Percentiles rank a stretch among this genome's conserved stretches.
These are phyloP conservation scores for Geotrichum europaeum DNA, from an alignment of 1,139 yeast genomes.

Conservation along the genomic window DNA sequence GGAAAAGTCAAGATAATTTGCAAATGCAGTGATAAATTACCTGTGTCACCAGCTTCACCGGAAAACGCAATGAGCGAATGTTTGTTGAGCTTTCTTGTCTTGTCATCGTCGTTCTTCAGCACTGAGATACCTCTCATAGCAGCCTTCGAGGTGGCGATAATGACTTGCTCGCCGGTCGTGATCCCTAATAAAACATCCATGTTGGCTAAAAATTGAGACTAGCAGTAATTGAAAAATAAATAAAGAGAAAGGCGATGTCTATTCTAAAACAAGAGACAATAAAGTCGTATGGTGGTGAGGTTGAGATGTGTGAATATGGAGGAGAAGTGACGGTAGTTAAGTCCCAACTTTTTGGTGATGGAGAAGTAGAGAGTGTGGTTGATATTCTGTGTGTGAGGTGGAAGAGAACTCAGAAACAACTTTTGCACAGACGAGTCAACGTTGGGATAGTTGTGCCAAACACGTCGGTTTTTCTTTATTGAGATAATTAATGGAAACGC, in stretches of 20 bases:
- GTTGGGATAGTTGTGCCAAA: conserved; percentile 1
- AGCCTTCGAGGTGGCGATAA: conserved; percentile 89
- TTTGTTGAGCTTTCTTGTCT: conserved; percentile 69
- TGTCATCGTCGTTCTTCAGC: conserved; percentile 79
- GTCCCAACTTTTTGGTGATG: neutral
- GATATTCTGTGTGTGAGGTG: neutral
- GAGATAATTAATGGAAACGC: conserved; percentile 4
- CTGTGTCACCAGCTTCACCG: conserved; percentile 95
- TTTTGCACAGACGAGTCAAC: conserved; percentile 2
- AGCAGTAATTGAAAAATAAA: neutral
- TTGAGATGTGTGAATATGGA: conserved; percentile 6
- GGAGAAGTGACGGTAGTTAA: neutral
- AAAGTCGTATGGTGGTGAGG: neutral
- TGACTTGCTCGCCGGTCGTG: conserved; percentile 70
- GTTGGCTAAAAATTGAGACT: conserved; percentile 13
- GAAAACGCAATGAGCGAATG: conserved; percentile 83
- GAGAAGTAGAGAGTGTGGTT: neutral
- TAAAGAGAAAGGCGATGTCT: conserved; percentile 6
- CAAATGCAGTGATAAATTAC: conserved; percentile 21
- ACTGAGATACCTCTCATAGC: conserved; percentile 91
- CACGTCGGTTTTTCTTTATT: conserved; percentile 1
- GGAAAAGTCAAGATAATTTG: conserved; percentile 6
- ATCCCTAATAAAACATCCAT: conserved; percentile 93
- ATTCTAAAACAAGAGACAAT: neutral
- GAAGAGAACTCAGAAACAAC: neutral